phyloP scores from a whole-genome alignment of 2,329 filamentous ascomycete genomes.

The Xenosphaeropsis pyriputrescens region DNA sequence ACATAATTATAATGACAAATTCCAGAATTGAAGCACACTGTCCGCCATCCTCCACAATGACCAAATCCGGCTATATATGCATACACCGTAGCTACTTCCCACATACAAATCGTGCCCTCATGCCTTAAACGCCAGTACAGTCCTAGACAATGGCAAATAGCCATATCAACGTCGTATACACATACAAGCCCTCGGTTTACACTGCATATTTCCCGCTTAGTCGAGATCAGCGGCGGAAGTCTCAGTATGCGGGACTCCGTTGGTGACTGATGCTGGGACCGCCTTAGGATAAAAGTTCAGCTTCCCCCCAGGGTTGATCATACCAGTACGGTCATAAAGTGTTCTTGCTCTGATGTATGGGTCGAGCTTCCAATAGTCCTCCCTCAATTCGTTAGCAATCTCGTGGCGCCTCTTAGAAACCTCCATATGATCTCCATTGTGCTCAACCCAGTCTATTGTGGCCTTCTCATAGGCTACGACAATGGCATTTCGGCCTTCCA shows the following conservation, averaged over 20 bases:
- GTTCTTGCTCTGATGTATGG: conserved; percentile 71
- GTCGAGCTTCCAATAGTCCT: conserved; percentile 82
- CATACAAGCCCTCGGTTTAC: no score
- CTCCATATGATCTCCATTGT: conserved; percentile 19
- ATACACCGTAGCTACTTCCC: no score
- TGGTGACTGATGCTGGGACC: conserved; percentile 2
- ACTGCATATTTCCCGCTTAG: conserved; percentile 3
- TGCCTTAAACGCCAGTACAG: no score
- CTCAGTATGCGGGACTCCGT: conserved; percentile 7
- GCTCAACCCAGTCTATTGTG: conserved; percentile 62
- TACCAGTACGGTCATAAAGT: conserved; percentile 70
- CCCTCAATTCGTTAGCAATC: conserved; percentile 47
- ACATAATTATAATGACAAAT: no score
- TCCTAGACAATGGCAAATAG: no score
- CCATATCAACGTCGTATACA: no score
- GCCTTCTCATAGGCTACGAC: conserved; percentile 59
- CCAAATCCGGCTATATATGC: no score
- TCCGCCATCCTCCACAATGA: no score
- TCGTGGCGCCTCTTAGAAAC: conserved; percentile 41
- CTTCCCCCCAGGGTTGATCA: conserved; percentile 52
- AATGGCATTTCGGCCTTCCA: conserved; percentile 47
- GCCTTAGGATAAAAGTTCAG: conserved; percentile 51
- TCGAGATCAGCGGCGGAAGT: conserved; percentile 15
- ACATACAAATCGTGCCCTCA: no score
- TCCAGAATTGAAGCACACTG: no score